Percentiles rank a stretch among this genome's conserved stretches.
Evolutionary conservation across 2,329 filamentous ascomycete species (phyloP).

Genomic region (Nothophaeocryptopus gaeumannii): DNA sequence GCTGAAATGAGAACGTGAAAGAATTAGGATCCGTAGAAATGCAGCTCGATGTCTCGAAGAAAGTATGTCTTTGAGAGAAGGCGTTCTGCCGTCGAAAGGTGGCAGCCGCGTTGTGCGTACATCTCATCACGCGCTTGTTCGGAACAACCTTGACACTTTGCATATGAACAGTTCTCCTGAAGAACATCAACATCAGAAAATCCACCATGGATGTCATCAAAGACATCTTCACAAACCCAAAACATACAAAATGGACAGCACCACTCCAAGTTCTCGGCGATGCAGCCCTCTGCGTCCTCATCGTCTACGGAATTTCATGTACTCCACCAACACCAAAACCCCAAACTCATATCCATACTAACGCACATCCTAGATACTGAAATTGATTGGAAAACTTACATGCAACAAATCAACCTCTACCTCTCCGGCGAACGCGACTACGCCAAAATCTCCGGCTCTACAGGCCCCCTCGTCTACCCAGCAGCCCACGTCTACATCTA

Average conservation of each 20-base stretch:
- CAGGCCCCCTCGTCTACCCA: constrained; percentile 92
- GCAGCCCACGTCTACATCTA: constrained; percentile 92
- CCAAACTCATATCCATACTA: too few relatives aligned
- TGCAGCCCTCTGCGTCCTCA: constrained; percentile 65
- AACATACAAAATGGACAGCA: constrained; percentile 61
- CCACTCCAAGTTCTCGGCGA: constrained; percentile 68
- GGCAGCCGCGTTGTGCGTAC: too few relatives aligned
- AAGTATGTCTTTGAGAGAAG: too few relatives aligned
- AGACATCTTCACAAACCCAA: constrained; percentile 51
- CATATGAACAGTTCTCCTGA: constrained; percentile 1
- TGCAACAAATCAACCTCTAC: constrained; percentile 84
- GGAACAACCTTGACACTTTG: not conserved
- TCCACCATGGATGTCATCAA: not conserved
- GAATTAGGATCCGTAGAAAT: too few relatives aligned
- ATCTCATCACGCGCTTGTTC: not conserved
- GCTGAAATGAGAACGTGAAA: too few relatives aligned
- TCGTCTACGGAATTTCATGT: constrained; percentile 85
- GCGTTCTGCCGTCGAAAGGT: too few relatives aligned
- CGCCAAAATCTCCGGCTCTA: constrained; percentile 76
- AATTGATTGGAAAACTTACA: constrained; percentile 96
- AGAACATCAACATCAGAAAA: not conserved
- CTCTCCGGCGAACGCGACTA: constrained; percentile 86
- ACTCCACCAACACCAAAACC: constrained; percentile 44
- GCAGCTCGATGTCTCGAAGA: too few relatives aligned
- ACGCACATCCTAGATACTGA: constrained; percentile 74